Evolutionary conservation across 768 basidiomycete genomes (phyloP).

Genomic region (Leccinellum luteum): DNA sequence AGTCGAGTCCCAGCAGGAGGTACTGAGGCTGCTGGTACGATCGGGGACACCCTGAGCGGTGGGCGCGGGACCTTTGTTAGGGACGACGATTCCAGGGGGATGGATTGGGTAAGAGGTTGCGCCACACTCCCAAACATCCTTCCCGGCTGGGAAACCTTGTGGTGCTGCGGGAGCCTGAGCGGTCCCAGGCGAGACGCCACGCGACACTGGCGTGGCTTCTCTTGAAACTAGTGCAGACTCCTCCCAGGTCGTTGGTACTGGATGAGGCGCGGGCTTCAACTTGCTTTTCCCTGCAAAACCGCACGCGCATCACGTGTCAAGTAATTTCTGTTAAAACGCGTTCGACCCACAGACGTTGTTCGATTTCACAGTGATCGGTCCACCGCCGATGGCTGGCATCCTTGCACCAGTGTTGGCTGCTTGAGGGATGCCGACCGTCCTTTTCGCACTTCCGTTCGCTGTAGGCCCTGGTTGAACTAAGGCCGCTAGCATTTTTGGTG

Average conservation of each 20-base stretch:
- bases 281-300: constrained; percentile 17
- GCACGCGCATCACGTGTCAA: not conserved
- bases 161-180: constrained; percentile 3
- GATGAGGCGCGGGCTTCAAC: not conserved
- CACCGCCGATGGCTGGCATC: constrained; percentile 29
- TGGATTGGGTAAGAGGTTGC: constrained; percentile 7
- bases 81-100: constrained; percentile 14
- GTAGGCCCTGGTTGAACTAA: constrained; percentile 10
- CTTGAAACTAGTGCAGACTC: constrained; percentile 15
- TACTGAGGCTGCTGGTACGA: constrained; percentile 10
- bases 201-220: constrained; percentile 12
- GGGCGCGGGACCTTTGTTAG: not conserved
- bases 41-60: not conserved
- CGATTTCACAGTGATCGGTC: constrained; percentile 25
- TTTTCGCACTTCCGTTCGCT: constrained; percentile 24
- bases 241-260: constrained; percentile 20
- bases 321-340: too few relatives aligned
- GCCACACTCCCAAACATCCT: constrained; percentile 11
- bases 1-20: constrained; percentile 23
- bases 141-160: constrained; percentile 8
- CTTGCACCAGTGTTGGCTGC: constrained; percentile 1
- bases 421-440: constrained; percentile 7
- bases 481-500: constrained; percentile 6
- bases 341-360: constrained; percentile 28
- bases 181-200: constrained; percentile 1